phyloP scores from a whole-genome alignment of 2,329 filamentous ascomycete species.

The Paramyrothecium roridum region DNA sequence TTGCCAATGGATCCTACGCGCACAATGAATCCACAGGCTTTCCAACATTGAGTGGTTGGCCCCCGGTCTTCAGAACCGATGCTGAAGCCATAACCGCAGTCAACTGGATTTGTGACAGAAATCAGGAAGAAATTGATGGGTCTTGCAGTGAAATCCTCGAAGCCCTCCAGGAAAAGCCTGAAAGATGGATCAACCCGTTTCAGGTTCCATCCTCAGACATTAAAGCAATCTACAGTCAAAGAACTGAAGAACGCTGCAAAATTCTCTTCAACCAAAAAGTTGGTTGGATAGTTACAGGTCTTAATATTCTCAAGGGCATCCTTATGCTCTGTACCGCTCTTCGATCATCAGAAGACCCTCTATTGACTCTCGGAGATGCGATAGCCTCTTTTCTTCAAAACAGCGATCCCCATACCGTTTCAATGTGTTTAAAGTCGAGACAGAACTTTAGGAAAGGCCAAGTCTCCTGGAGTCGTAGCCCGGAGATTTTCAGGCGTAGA shows the following conservation, averaged over 20 bases:
- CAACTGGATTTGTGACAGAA: background rate
- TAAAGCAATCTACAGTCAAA: background rate
- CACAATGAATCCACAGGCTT: background rate
- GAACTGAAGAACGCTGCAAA: background rate
- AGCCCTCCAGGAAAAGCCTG: no score
- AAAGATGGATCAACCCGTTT: background rate
- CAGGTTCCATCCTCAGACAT: background rate
- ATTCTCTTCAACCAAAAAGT: background rate
- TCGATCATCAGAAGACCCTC: slow-evolving; percentile 8
- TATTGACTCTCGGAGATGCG: slow-evolving; percentile 13
- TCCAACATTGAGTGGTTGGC: no score
- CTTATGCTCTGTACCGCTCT: slow-evolving; percentile 7
- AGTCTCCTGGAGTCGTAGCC: background rate
- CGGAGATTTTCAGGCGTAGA: background rate
- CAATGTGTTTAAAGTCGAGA: slow-evolving; percentile 11
- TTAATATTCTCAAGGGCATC: slow-evolving; percentile 5
- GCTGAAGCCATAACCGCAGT: no score
- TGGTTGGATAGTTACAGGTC: background rate
- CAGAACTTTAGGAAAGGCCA: background rate
- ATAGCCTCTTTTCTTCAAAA: slow-evolving; percentile 12
- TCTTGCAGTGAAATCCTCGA: background rate
- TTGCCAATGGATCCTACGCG: background rate
- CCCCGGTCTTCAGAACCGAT: no score
- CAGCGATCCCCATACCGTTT: slow-evolving; percentile 9
- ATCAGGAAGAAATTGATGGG: background rate